These are phyloP conservation scores for Phytophthora palmivora DNA, from an alignment of 352 stramenopile species.

Conservation along the genomic window DNA sequence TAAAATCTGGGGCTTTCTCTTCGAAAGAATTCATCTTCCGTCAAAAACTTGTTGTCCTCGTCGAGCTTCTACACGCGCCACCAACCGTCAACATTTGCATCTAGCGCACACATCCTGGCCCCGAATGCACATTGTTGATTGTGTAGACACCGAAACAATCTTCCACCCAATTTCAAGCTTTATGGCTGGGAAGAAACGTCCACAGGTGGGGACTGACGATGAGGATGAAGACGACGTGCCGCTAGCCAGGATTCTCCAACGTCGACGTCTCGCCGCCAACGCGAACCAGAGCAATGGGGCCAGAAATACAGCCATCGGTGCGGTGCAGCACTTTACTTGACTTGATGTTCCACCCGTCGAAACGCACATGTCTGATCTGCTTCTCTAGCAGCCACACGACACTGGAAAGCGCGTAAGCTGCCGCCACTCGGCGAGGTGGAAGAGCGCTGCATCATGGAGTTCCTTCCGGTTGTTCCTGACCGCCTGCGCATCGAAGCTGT, in stretches of 20 bases:
- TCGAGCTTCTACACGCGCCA: slow-evolving; percentile 25
- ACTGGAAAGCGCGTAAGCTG: background rate
- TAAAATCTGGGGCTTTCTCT: too few relatives aligned
- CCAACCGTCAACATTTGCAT: slow-evolving; percentile 24
- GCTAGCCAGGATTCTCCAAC: slow-evolving; percentile 26
- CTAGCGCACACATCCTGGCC: slow-evolving; percentile 9
- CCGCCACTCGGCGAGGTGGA: slow-evolving; percentile 45
- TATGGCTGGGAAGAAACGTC: slow-evolving; percentile 25
- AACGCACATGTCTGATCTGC: slow-evolving; percentile 13
- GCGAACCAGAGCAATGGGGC: slow-evolving; percentile 19
- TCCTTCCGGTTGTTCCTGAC: slow-evolving; percentile 58
- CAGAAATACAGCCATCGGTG: slow-evolving; percentile 18
- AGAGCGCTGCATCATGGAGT: slow-evolving; percentile 54
- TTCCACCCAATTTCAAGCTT: slow-evolving; percentile 9
- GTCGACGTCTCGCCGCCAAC: slow-evolving; percentile 15
- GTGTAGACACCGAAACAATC: slow-evolving; percentile 17
- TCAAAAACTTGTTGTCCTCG: background rate
- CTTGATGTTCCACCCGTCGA: slow-evolving; percentile 6
- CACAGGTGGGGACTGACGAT: background rate
- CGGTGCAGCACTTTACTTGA: slow-evolving; percentile 30
- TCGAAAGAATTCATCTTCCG: too few relatives aligned
- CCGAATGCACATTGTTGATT: slow-evolving; percentile 15
- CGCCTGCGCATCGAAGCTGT: slow-evolving; percentile 58
- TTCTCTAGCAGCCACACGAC: slow-evolving; percentile 15
- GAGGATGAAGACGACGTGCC: slow-evolving; percentile 35